Evolutionary conservation across 805 yeast species (phyloP), one percentile per base, ranked within the genome.

Genomic region (Nadsonia fulvescens): DNA sequence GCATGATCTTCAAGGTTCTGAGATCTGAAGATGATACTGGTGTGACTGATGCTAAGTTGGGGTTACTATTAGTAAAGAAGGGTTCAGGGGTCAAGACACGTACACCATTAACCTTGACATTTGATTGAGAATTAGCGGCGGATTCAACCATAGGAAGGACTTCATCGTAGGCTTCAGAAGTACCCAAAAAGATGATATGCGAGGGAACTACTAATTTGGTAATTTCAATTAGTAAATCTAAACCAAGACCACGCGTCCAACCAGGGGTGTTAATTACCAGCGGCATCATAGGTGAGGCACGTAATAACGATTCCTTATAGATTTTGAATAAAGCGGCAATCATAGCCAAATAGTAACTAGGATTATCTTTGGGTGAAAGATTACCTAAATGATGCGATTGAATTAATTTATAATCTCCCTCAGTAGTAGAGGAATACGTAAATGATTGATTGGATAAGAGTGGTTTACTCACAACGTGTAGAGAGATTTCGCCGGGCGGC

Each of bases 171-270:
- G n/a, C n/a, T n/a, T n/a, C n/a, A n/a, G n/a, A n/a, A n/a, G n/a
- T n/a, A n/a, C 68, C 64, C 30, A 82, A 40, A 29, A 69, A 61
- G 0, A 76, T 45, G 13, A 77, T 43, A 33, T 64, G 58, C 1
- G 72, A 61, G 0, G 91, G 78, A 14, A 54, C 47, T 2, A 64
- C 45, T 6, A 45, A 32, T 1, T 38, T 32, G 27, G 37, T 24
- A 2, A 75, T 48, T 14, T 57, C 51, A 9, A 48, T 54, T n/a
- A 77, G 53, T 6, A 82, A 49, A 24, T 68, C 72, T 9, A 71
- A 56, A 1, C 95, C 95, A 34, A 67, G 69, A 0, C 94, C 95
- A 46, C 76, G 77, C 15, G 81, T 64, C 93, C 93, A 82, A 0
- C 93, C 93, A 0, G 94, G 86, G 1, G 83, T 66, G 39, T 82